Evolutionary conservation across 352 stramenopile species (phyloP), one percentile per base, ranked within the genome.

Genomic region (Halophytophthora polymorphica): DNA sequence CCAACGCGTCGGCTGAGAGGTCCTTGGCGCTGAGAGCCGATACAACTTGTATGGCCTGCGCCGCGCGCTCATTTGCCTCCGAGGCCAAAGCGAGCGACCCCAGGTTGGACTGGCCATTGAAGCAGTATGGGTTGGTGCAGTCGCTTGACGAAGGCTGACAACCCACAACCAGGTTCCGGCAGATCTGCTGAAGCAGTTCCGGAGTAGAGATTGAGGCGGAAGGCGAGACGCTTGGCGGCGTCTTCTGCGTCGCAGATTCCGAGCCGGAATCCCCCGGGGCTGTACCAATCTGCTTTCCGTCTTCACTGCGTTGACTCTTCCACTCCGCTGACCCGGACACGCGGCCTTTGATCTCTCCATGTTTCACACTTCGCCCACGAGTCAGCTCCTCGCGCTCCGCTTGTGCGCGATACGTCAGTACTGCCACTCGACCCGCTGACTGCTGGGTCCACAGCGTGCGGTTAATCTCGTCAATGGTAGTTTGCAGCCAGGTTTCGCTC

Each of bases 261-360:
- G 39, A 8, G 23, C 6, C 35, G 11, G 17, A 22, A 13, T 55
- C 13, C 10, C 8, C n/a, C 8, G 13, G 10, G 15, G 21, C 37
- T 17, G 14, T n/a, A 35, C 38, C 36, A 48, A 34, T 23, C 59
- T 69, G 38, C 3, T 61, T 69, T 23, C 82, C 84, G 42, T 85
- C 73, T 75, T 94, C 84, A 5, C 70, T 71, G 8, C 84, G 69
- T 34, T 80, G 65, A 43, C 50, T 83, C 48, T 88, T 90, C 84
- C 84, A 94, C 34, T 93, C 82, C 5, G 61, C 59, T 5, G 84
- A 94, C 2, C 84, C 84, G 6, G 84, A 94, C 31, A 92, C 73
- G 22, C 84, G 79, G 8, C 84, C 82, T 47, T 89, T 68, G 0
- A 82, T 66, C 52, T 93, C 81, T 5, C 52, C 49, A 6, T 64